Evolutionary conservation across 352 stramenopile species (phyloP).

Genomic region (Bremia lactucae): DNA sequence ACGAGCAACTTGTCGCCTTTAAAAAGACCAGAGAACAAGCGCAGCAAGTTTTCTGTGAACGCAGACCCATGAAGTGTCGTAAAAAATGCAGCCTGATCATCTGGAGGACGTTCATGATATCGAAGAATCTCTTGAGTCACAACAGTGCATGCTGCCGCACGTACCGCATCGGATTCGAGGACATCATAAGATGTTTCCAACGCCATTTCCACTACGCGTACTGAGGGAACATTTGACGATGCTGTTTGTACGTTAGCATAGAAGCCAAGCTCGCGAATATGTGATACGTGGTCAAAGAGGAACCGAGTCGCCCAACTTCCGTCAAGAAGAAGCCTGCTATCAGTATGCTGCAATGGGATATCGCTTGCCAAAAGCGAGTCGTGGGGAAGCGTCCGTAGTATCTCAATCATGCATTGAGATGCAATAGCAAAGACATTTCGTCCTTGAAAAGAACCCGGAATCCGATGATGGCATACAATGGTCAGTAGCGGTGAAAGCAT

Average conservation of each 20-base stretch:
- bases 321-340: constrained; percentile 27
- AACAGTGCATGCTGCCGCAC: constrained; percentile 26
- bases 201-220: constrained; percentile 31
- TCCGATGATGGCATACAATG: constrained; percentile 36
- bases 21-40: constrained; percentile 11
- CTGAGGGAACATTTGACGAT: constrained; percentile 1
- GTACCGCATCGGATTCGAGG: constrained; percentile 43
- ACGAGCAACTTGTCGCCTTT: constrained; percentile 23
- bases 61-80: constrained; percentile 10
- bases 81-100: constrained; percentile 11
- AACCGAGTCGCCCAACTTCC: constrained; percentile 42
- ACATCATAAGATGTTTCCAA: constrained; percentile 37
- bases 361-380: constrained; percentile 11
- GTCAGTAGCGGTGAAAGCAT: constrained; percentile 35
- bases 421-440: constrained; percentile 28
- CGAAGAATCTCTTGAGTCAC: constrained; percentile 22
- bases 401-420: constrained; percentile 28
- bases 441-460: constrained; percentile 42
- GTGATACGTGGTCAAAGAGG: constrained; percentile 47
- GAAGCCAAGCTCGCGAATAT: constrained; percentile 39
- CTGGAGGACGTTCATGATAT: constrained; percentile 5
- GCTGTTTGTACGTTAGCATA: constrained; percentile 9
- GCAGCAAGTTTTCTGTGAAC: constrained; percentile 15
- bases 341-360: constrained; percentile 22
- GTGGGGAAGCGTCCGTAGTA: constrained; percentile 18